Evolutionary conservation across 148 eudicot species (phyloP).

Genomic region (Heliosperma pusillum): DNA sequence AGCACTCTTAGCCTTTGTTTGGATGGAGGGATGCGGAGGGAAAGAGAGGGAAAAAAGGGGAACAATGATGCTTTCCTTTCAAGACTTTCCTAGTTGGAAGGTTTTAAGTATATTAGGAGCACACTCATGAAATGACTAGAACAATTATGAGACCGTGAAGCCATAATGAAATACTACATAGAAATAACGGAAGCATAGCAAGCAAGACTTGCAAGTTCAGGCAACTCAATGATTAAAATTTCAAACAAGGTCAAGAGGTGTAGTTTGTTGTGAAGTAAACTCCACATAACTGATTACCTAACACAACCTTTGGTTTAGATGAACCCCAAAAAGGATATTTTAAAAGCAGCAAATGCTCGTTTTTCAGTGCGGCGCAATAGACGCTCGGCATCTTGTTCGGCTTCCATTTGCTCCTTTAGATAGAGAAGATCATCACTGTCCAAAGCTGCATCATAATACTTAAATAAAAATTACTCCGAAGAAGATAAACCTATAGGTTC

Average conservation of each 20-base stretch:
- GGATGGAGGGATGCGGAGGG: too few relatives aligned
- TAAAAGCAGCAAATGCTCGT: conserved; percentile 95
- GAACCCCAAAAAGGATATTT: conserved; percentile 65
- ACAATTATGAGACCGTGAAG: too few relatives aligned
- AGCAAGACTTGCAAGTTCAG: too few relatives aligned
- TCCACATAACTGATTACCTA: background rate
- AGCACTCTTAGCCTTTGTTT: too few relatives aligned
- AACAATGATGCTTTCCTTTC: too few relatives aligned
- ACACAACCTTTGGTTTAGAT: background rate
- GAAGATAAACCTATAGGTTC: conserved; percentile 8
- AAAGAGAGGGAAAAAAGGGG: too few relatives aligned
- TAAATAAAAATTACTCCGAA: conserved; percentile 27
- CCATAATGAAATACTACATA: too few relatives aligned
- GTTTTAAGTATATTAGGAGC: too few relatives aligned
- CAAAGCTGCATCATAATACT: conserved; percentile 72
- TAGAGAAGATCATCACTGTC: conserved; percentile 98
- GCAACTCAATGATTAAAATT: too few relatives aligned
- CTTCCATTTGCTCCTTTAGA: conserved; percentile 99
- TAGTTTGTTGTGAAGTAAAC: background rate
- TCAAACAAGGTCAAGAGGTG: background rate
- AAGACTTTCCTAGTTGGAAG: too few relatives aligned
- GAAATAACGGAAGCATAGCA: too few relatives aligned
- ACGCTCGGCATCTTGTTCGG: conserved; percentile 99
- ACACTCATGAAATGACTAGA: too few relatives aligned
- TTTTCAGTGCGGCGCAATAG: conserved; percentile 91